Percentiles rank a stretch among this genome's conserved stretches.
Conservation (phyloP, 805 yeast genomes). For the Candida insectalens region DNA sequence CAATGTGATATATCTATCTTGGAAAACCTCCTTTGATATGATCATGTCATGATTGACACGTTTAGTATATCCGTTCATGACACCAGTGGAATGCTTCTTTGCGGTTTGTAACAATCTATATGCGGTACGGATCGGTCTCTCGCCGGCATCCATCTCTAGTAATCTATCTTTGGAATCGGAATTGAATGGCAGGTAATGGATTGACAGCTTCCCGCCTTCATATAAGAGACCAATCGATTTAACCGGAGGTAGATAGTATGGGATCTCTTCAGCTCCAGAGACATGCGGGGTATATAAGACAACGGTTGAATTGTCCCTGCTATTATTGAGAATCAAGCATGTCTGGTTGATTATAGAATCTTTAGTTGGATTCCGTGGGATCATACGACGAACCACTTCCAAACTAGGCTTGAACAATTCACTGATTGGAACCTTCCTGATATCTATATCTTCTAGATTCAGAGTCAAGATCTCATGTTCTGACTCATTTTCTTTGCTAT, state of each 20-base stretch:
- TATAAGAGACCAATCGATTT: constrained; percentile 65
- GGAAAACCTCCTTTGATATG: constrained; percentile 75
- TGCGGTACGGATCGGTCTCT: constrained; percentile 75
- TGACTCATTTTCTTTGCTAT: constrained; percentile 2
- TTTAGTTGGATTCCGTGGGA: constrained; percentile 87
- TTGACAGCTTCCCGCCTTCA: constrained; percentile 40
- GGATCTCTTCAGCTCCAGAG: constrained; percentile 45
- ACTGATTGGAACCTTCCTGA: constrained; percentile 26
- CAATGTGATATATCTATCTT: constrained; percentile 67
- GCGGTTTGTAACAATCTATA: constrained; percentile 72
- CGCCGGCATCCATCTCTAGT: constrained; percentile 30
- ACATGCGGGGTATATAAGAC: constrained; percentile 79
- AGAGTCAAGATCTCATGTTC: constrained; percentile 11
- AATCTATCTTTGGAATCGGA: constrained; percentile 18
- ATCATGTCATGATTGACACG: constrained; percentile 83
- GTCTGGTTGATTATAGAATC: constrained; percentile 82
- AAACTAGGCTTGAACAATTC: constrained; percentile 25
- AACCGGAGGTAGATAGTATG: constrained; percentile 86
- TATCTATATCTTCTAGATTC: constrained; percentile 31
- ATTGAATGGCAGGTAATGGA: constrained; percentile 65
- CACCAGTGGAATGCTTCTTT: constrained; percentile 75
- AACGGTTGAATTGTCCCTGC: constrained; percentile 32
- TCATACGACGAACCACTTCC: constrained; percentile 68
- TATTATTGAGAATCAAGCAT: constrained; percentile 39
- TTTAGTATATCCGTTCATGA: constrained; percentile 74